Conservation (phyloP, 1,139 yeast species). For the Arxiozyma bovina region DNA sequence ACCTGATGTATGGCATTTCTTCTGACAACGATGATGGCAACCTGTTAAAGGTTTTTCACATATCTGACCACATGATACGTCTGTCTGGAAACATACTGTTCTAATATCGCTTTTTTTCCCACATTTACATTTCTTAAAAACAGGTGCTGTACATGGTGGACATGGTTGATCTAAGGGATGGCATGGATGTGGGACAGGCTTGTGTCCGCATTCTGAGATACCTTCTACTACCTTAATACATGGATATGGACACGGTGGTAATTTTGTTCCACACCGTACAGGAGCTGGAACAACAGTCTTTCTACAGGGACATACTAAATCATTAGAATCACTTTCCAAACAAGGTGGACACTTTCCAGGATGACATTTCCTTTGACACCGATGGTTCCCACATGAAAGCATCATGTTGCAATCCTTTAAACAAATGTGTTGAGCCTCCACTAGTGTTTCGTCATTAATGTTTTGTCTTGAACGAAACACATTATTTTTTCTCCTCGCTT, state of each 20-base stretch:
- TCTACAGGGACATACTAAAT: slow-evolving; percentile 79
- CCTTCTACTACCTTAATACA: slow-evolving; percentile 42
- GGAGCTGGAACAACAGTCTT: slow-evolving; percentile 75
- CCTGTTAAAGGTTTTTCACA: slow-evolving; percentile 53
- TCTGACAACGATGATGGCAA: slow-evolving; percentile 61
- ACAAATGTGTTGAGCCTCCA: slow-evolving; percentile 77
- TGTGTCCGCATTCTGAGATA: slow-evolving; percentile 63
- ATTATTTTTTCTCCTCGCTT: slow-evolving; percentile 44
- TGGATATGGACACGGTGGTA: slow-evolving; percentile 60
- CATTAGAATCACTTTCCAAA: slow-evolving; percentile 73
- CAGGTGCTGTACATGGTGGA: slow-evolving; percentile 68
- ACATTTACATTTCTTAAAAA: slow-evolving; percentile 62
- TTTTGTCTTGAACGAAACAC: slow-evolving; percentile 31
- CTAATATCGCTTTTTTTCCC: slow-evolving; percentile 47
- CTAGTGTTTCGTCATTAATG: slow-evolving; percentile 45
- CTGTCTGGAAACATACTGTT: slow-evolving; percentile 61
- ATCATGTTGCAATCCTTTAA: slow-evolving; percentile 57
- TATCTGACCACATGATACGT: slow-evolving; percentile 61
- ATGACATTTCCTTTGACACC: slow-evolving; percentile 71
- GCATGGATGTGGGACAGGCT: slow-evolving; percentile 63
- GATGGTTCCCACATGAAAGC: slow-evolving; percentile 64
- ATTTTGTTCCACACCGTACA: slow-evolving; percentile 73
- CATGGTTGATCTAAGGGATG: slow-evolving; percentile 58
- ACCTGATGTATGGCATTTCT: slow-evolving; percentile 39
- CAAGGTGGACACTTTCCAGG: slow-evolving; percentile 80